Evolutionary conservation across 2,329 filamentous ascomycete genomes (phyloP), one percentile per base, ranked within the genome.

Genomic region (Cladobotryum mycophilum): DNA sequence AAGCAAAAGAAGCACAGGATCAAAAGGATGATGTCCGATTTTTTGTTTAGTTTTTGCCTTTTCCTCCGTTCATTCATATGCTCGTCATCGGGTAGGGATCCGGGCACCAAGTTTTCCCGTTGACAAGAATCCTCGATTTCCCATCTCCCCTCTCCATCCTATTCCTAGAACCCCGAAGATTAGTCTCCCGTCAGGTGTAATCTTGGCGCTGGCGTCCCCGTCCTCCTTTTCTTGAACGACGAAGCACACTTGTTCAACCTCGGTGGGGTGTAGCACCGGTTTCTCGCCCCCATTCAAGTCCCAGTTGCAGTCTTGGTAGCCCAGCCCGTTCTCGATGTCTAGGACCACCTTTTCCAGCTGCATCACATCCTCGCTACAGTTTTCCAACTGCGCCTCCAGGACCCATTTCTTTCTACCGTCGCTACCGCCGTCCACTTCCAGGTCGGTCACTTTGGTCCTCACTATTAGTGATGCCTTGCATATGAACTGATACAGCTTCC

Each of bases 401-500:
- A 89, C 84, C 79, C 89, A 96, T 52, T 70, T 65, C 53, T 72
- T 56, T 52, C 57, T 51, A 42, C 55, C 53, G 14, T 45, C 51
- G 69, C 67, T 41, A 15, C 70, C 40, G 15, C 53, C 25, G 20
- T 52, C 25, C 11, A n/a, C 49, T 30, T 49, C 43, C 30, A 48
- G 44, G 14, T 76, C 63, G 3, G 87, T 88, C 3, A 89, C 81
- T 67, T 97, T 99, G 1, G 92, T 96, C 56, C 92, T 78, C 53
- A 99, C 92, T 56, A 91, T 89, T 58, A 99, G 74, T 53, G 90
- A 87, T 37, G 89, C 83, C 72, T 95, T 92, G 64, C 91, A 93
- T 49, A 95, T 85, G 64, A 99, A 99, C 67, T 97, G 93, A 68
- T 97, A 99, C 53, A 99, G 73, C 71, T 97, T 97, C 58, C 92